Conservation (phyloP, 2,329 filamentous ascomycete genomes). For the Nemania serpens region DNA sequence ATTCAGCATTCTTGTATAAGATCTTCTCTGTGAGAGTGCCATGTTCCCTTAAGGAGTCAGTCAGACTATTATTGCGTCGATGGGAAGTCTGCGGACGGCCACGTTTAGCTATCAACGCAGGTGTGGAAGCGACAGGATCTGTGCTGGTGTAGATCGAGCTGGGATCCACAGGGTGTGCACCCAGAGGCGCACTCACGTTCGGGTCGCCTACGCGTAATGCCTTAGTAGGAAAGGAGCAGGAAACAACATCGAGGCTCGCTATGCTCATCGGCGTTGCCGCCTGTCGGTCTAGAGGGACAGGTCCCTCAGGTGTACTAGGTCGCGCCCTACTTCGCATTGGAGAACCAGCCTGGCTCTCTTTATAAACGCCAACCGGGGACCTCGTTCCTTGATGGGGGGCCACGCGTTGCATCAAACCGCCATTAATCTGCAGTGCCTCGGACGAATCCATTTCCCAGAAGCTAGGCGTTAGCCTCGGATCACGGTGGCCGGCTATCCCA, state of each 20-base stretch:
- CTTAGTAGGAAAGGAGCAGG: conserved; percentile 67
- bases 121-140: conserved; percentile 62
- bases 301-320: conserved; percentile 52
- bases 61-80: conserved; percentile 85
- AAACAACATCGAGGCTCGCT: conserved; percentile 64
- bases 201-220: conserved; percentile 47
- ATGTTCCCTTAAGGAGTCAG: conserved; percentile 79
- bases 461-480: conserved; percentile 58
- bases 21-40: conserved; percentile 53
- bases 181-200: conserved; percentile 49
- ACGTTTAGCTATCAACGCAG: conserved; percentile 62
- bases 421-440: conserved; percentile 52
- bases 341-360: conserved; percentile 54
- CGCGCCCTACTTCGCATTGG: conserved; percentile 48
- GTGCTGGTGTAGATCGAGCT: conserved; percentile 52
- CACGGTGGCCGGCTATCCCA: conserved; percentile 67
- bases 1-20: conserved; percentile 58
- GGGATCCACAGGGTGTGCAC: conserved; percentile 61
- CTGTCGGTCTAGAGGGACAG: conserved; percentile 40
- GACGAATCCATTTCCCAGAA: conserved; percentile 56
- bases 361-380: conserved; percentile 54
- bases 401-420: conserved; percentile 42
- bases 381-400: conserved; percentile 41
- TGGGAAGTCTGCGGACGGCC: conserved; percentile 65
- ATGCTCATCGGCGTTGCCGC: conserved; percentile 61